phyloP scores from a whole-genome alignment of 805 yeast genomes.

The Lachancea dasiensis region DNA sequence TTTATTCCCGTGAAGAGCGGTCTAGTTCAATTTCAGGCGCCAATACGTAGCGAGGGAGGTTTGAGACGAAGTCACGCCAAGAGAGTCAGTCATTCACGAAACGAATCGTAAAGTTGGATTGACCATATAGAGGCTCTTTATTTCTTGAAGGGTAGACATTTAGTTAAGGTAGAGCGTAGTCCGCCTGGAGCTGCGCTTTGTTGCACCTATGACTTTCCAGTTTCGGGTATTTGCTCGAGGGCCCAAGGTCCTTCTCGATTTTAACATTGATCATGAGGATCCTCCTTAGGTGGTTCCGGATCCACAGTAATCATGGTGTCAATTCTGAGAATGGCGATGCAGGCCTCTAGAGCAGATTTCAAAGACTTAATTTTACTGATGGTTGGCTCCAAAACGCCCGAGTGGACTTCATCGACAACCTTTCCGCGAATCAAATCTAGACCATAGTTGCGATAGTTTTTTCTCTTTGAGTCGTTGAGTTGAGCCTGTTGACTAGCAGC shows the following conservation, averaged over 20 bases:
- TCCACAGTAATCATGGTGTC: conserved; percentile 98
- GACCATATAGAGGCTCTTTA: too few species aligned
- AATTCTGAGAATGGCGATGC: conserved; percentile 93
- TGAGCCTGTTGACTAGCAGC: conserved; percentile 88
- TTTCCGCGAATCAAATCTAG: conserved; percentile 87
- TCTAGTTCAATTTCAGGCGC: too few species aligned
- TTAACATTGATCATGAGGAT: conserved; percentile 8
- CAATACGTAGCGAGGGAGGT: too few species aligned
- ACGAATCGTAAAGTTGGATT: too few species aligned
- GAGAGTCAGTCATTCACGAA: too few species aligned
- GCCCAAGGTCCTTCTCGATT: not conserved
- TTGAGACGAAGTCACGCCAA: too few species aligned
- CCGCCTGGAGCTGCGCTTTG: too few species aligned
- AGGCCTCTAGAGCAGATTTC: conserved; percentile 95
- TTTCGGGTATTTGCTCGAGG: too few species aligned
- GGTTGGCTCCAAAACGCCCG: conserved; percentile 95
- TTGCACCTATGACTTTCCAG: too few species aligned
- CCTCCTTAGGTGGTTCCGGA: conserved; percentile 90
- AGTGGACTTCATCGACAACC: conserved; percentile 73
- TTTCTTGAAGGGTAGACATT: too few species aligned
- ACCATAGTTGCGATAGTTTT: conserved; percentile 85
- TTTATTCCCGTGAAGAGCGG: too few species aligned
- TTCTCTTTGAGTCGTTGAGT: conserved; percentile 77
- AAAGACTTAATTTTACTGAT: conserved; percentile 86
- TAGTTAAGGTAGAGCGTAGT: too few species aligned